Evolutionary conservation across 1,284 basidiomycete genomes (phyloP).

Genomic region (Apiotrichum montevideense): DNA sequence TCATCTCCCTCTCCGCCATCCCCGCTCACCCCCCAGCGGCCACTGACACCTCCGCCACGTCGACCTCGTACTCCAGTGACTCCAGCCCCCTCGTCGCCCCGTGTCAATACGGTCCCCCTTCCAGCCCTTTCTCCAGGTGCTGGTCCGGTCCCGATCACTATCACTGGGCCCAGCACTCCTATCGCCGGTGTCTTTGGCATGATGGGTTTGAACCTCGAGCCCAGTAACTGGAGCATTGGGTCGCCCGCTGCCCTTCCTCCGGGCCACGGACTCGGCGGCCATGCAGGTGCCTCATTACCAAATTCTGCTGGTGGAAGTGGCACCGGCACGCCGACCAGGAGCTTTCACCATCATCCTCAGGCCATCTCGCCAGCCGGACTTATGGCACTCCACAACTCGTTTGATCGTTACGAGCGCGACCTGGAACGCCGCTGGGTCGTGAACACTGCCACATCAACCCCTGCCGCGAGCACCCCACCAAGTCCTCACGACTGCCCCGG

Average conservation of each 20-base stretch:
- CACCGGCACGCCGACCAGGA: background rate
- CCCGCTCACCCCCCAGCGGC: background rate
- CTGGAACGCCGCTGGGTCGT: background rate
- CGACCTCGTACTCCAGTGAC: background rate
- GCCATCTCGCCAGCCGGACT: background rate
- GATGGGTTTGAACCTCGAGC: constrained; percentile 1
- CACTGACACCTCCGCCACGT: background rate
- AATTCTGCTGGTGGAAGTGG: background rate
- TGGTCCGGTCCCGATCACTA: background rate
- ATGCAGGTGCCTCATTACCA: background rate
- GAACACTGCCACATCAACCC: background rate
- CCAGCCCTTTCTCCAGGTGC: background rate
- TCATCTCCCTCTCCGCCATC: background rate
- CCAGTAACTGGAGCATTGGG: background rate
- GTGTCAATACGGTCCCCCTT: background rate
- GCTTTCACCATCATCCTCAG: background rate
- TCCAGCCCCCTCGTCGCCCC: background rate
- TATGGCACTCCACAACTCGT: background rate
- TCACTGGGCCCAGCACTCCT: background rate
- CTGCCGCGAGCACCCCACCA: background rate
- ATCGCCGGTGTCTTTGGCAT: background rate
- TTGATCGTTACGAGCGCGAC: background rate
- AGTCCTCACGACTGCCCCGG: background rate
- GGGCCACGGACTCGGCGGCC: background rate
- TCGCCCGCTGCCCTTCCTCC: background rate